Base-by-base conservation (phyloP, 352 stramenopile species). In the Phytophthora boehmeriae region DNA sequence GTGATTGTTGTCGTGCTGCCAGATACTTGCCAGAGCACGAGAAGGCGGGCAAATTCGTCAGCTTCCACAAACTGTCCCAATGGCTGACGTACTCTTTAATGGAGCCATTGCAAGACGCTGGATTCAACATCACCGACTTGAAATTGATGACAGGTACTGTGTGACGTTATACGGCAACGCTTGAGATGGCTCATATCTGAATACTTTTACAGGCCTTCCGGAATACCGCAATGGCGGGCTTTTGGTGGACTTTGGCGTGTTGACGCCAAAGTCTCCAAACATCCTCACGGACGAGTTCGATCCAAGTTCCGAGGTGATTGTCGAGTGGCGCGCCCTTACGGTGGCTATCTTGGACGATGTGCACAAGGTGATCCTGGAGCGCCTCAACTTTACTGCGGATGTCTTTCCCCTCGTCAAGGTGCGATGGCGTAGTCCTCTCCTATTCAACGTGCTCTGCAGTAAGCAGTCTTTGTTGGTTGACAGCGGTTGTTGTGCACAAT, bases 71-170 rank as follows among this genome's bases (percentile, higher is more conserved):
- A 71, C 76, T 96, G 5, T 93, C 86, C 8, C 88, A 96, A 69
- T 96, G 88, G 88, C 63, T 95, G 46, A 95, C 88, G 17, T 96
- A 95, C 68, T 95, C 86, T 10, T 64, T 96, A 16, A 93, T 96
- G 79, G 88, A 96, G 58, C 88, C 88, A 0, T 66, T 95, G 23
- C 77, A 91, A 68, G 77, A 89, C n/a, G 82, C 83, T n/a, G 83
- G 84, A 0, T 76, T 95, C 27, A 86, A 84, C 46, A 81, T 95
- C 45, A 92, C 76, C 27, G 80, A 95, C 22, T 74, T 91, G 6
- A 76, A 88, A 30, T 67, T 90, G 52, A 92, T 83, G 74, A 80
- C 72, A 19, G 75, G 73, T 80, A 56, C 8, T 36, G 19, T 39
- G 28, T 36, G 16, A 28, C 10, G 1, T 4, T 14, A 47, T n/a